Base-by-base conservation (phyloP, 768 basidiomycete species). In the Pleurotus platypus region DNA sequence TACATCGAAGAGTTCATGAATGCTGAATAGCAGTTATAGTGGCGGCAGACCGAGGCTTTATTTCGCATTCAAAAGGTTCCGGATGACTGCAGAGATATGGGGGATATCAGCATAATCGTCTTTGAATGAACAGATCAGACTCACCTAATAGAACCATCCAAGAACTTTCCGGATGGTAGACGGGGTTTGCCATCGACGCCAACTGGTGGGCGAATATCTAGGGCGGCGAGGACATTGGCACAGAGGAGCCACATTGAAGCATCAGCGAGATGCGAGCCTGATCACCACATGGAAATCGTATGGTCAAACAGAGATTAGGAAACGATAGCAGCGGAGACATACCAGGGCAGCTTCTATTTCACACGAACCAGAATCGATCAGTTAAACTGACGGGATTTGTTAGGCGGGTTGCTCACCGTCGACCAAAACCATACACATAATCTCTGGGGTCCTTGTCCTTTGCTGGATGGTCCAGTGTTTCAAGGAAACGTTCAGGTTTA, bases 401-500 rank as follows among this genome's bases (percentile, higher is more conserved):
- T 22, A 48, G 45, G 43, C 13, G 15, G 22, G 8, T 16, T 18
- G 69, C 78, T 60, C 57, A 78, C 79, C 87, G 80, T 69, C 87
- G 74, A 48, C 87, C 87, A 64, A 87, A 90, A 3, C 87, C 87
- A 69, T 87, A 90, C 63, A 81, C 84, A 51, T 84, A 66, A 48
- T 75, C 75, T 54, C 81, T 80, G 58, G 86, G 84, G 67, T 87
- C 85, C n/a, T 63, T 65, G 62, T 86, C 82, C 24, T 76, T 76
- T 40, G 68, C 61, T 45, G 68, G 70, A 49, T 66, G 71, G 57
- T 72, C 76, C 4, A 27, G 43, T 16, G 47, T 30, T 22, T 39
- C 49, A 13, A 50, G 20, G 15, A 48, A 57, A 20, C 57, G 46
- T 27, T 57, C 57, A 5, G 57, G 57, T 5, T 50, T 57, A 47